These are phyloP conservation scores for Rasamsonia emersonii DNA, from an alignment of 2,329 filamentous ascomycete species.

Conservation along the genomic window DNA sequence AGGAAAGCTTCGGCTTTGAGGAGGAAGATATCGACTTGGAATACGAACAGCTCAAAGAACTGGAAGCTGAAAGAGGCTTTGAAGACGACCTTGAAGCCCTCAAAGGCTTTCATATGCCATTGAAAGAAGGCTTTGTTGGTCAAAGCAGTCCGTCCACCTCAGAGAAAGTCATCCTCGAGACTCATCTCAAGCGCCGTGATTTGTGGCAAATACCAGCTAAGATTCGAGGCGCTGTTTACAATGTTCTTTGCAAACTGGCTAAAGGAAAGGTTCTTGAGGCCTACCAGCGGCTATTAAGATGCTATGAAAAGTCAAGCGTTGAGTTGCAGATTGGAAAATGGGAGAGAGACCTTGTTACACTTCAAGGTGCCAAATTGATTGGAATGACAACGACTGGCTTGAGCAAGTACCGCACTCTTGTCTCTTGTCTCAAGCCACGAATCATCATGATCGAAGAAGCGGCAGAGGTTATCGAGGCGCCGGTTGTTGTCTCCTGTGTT, in stretches of 20 bases:
- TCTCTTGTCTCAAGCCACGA: constrained; percentile 57
- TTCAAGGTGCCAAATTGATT: constrained; percentile 53
- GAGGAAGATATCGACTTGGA: constrained; percentile 55
- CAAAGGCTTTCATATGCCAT: constrained; percentile 35
- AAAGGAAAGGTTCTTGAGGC: constrained; percentile 40
- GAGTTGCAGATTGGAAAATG: constrained; percentile 50
- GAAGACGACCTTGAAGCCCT: constrained; percentile 51
- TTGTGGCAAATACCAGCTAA: constrained; percentile 51
- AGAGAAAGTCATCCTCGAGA: constrained; percentile 27
- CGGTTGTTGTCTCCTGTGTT: constrained; percentile 51
- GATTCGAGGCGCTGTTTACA: constrained; percentile 58
- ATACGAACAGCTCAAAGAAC: constrained; percentile 51
- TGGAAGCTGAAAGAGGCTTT: constrained; percentile 48
- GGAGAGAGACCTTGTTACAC: constrained; percentile 51
- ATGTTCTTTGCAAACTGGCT: constrained; percentile 49
- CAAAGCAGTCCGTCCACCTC: constrained; percentile 6
- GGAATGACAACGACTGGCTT: constrained; percentile 72
- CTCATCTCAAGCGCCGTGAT: constrained; percentile 37
- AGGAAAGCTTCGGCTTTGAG: constrained; percentile 45
- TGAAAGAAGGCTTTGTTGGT: constrained; percentile 36
- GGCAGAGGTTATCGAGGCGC: constrained; percentile 59
- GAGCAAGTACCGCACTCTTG: constrained; percentile 66
- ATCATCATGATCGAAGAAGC: constrained; percentile 72
- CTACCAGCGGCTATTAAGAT: constrained; percentile 43
- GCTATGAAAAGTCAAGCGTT: constrained; percentile 44